Conservation (phyloP, 2,329 filamentous ascomycete genomes). For the Colletotrichum sidae region DNA sequence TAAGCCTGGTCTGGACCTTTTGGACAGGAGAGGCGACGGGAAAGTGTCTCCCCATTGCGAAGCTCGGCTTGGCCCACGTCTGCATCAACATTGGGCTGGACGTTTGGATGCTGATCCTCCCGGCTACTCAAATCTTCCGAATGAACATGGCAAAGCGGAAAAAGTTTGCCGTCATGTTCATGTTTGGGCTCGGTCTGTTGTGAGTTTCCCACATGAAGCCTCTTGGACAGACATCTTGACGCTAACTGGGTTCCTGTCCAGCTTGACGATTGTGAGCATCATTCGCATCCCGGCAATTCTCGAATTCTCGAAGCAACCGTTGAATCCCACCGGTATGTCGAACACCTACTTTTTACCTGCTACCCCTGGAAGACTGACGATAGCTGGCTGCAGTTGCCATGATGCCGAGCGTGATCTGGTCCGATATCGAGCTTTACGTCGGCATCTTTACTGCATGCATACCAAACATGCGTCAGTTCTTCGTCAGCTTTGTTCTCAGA, state of each 20-base stretch:
- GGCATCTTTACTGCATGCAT: constrained; percentile 30
- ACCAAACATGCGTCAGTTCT: constrained; percentile 32
- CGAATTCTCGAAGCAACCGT: constrained; percentile 7
- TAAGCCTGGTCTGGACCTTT: constrained; percentile 19
- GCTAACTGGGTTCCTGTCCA: background rate
- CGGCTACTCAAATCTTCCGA: constrained; percentile 13
- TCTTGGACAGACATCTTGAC: background rate
- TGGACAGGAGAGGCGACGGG: constrained; percentile 25
- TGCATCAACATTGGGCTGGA: constrained; percentile 26
- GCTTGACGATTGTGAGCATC: constrained; percentile 18
- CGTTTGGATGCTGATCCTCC: constrained; percentile 27
- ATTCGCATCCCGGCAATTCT: constrained; percentile 12
- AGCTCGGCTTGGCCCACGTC: constrained; percentile 13
- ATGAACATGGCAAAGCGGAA: constrained; percentile 27
- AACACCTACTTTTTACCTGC: background rate
- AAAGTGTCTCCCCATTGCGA: constrained; percentile 10
- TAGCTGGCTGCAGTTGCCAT: constrained; percentile 2
- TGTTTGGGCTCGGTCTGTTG: constrained; percentile 31
- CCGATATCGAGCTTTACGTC: constrained; percentile 24
- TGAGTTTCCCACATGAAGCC: constrained; percentile 2
- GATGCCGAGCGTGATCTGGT: constrained; percentile 24
- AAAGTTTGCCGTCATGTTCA: constrained; percentile 21
- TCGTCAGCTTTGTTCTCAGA: constrained; percentile 24
- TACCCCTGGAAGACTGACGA: background rate
- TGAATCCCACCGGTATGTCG: constrained; percentile 25